phyloP scores from a whole-genome alignment of 2,329 filamentous ascomycete species.

The Pseudogymnoascus sp. region DNA sequence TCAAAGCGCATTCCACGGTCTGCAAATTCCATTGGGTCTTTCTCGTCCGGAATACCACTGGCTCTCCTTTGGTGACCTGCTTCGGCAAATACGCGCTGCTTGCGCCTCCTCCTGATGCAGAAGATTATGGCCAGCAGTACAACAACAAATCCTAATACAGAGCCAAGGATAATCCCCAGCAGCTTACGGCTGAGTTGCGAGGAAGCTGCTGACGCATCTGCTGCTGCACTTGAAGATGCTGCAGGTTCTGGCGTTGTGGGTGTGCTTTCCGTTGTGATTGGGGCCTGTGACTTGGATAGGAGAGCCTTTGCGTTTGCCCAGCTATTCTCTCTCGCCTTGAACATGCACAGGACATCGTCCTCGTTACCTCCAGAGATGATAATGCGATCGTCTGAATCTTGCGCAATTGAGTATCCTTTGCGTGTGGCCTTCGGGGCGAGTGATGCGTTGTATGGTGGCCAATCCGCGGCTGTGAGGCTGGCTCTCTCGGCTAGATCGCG shows the following conservation, averaged over 20 bases:
- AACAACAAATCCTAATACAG: conserved; percentile 63
- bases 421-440: conserved; percentile 59
- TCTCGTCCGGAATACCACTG: conserved; percentile 49
- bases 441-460: conserved; percentile 72
- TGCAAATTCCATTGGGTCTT: conserved; percentile 43
- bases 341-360: conserved; percentile 64
- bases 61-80: conserved; percentile 37
- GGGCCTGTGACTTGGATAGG: conserved; percentile 20
- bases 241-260: conserved; percentile 26
- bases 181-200: conserved; percentile 41
- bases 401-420: conserved; percentile 62
- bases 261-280: conserved; percentile 15
- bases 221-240: conserved; percentile 26
- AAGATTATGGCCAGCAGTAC: conserved; percentile 51
- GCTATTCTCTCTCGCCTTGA: conserved; percentile 64
- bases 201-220: conserved; percentile 27
- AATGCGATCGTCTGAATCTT: conserved; percentile 55
- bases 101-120: conserved; percentile 53
- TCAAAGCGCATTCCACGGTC: conserved; percentile 35
- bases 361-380: conserved; percentile 71
- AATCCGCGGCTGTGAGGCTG: conserved; percentile 50
- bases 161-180: conserved; percentile 73
- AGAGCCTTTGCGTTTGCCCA: conserved; percentile 63
- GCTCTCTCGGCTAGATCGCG: conserved; percentile 9
- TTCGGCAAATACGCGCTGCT: conserved; percentile 45